These are phyloP conservation scores for sorghum (Sorghum bicolor) DNA, from an alignment of 176 grass and related monocot species.

Conservation along the genomic window DNA sequence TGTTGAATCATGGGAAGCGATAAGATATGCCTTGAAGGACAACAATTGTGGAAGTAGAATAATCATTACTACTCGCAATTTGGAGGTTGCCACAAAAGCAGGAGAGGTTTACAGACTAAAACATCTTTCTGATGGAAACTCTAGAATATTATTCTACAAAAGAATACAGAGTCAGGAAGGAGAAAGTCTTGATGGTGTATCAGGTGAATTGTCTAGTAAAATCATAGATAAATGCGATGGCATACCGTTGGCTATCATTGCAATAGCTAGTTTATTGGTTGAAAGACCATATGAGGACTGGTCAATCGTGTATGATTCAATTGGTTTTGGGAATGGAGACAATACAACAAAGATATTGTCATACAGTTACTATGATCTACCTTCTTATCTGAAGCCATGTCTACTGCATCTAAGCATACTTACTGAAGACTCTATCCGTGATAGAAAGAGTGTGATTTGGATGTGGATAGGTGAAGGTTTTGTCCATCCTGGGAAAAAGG, in stretches of 20 bases:
- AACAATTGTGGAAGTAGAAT: not conserved
- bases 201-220: not conserved
- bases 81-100: not conserved
- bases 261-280: constrained; percentile 18
- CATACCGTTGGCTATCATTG: constrained; percentile 1
- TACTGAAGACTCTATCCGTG: not conserved
- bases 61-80: not conserved
- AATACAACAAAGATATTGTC: not conserved
- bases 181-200: not conserved
- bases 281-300: not conserved
- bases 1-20: not conserved
- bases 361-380: constrained; percentile 5
- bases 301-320: not conserved
- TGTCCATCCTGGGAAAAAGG: not conserved
- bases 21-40: not conserved
- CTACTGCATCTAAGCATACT: not conserved
- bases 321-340: not conserved
- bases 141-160: not conserved
- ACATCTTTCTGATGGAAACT: not conserved
- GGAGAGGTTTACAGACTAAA: not conserved
- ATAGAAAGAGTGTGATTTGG: not conserved
- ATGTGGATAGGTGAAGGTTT: constrained; percentile 14
- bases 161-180: not conserved
- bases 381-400: not conserved
- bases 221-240: not conserved